A percentile compares a stretch with the other conserved stretches of the same genome.
These are phyloP conservation scores for Tilletia indica DNA, from an alignment of 1,284 basidiomycete genomes.

Conservation along the genomic window DNA sequence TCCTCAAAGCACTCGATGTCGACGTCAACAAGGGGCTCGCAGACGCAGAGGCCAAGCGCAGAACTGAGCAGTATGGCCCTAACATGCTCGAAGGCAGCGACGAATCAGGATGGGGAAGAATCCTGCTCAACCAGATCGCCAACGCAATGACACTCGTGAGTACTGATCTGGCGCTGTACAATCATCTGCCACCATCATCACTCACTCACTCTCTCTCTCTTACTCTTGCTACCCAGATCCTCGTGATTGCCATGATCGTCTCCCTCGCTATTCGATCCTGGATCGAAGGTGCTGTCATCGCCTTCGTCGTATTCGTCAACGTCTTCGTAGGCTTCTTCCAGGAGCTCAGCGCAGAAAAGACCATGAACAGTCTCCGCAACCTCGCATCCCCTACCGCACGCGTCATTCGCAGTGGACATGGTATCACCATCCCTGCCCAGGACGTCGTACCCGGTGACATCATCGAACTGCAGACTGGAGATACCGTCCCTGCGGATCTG, in stretches of 20 bases:
- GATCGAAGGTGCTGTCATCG: slow-evolving; percentile 69
- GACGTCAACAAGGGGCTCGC: slow-evolving; percentile 25
- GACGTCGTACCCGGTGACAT: slow-evolving; percentile 64
- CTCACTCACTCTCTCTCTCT: slow-evolving; percentile 8
- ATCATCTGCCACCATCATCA: not conserved
- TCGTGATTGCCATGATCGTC: slow-evolving; percentile 66
- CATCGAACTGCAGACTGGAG: slow-evolving; percentile 52
- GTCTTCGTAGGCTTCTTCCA: slow-evolving; percentile 62
- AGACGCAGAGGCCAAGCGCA: slow-evolving; percentile 19
- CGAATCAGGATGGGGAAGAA: slow-evolving; percentile 41
- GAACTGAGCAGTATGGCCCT: slow-evolving; percentile 36
- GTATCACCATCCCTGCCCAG: slow-evolving; percentile 62
- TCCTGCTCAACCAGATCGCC: slow-evolving; percentile 50
- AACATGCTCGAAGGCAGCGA: slow-evolving; percentile 51
- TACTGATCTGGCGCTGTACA: not conserved
- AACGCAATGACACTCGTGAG: slow-evolving; percentile 53
- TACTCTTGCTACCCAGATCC: slow-evolving; percentile 28
- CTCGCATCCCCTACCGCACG: slow-evolving; percentile 67
- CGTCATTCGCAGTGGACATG: slow-evolving; percentile 63
- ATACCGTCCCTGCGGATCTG: slow-evolving; percentile 52
- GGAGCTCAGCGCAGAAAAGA: slow-evolving; percentile 65
- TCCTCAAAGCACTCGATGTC: slow-evolving; percentile 23
- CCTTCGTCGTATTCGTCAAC: slow-evolving; percentile 64
- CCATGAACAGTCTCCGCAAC: slow-evolving; percentile 64
- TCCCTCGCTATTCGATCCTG: slow-evolving; percentile 64